phyloP scores from a whole-genome alignment of 73 alveolate genomes.

The Symbiodinium natans region DNA sequence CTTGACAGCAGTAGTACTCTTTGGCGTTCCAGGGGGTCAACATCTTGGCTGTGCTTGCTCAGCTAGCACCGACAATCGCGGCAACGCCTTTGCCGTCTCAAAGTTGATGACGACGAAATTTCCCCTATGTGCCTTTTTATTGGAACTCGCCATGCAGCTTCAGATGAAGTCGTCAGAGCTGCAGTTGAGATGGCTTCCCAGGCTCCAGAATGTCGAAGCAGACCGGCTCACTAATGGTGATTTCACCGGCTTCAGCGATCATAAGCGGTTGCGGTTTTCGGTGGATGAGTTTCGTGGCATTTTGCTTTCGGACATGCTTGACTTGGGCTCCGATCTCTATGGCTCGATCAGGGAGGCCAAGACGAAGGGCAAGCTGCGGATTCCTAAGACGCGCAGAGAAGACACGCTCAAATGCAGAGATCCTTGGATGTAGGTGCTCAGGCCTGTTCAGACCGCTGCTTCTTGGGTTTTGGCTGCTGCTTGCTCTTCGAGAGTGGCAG shows the following conservation, averaged over 20 bases:
- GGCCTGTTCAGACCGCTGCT: too few relatives aligned
- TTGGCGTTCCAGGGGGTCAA: background rate
- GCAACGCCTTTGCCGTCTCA: background rate
- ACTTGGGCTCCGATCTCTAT: background rate
- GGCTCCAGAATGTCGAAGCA: background rate
- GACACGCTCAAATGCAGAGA: too few relatives aligned
- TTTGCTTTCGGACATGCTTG: background rate
- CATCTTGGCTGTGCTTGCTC: background rate
- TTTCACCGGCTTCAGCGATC: background rate
- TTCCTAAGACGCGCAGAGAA: too few relatives aligned
- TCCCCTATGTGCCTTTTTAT: background rate
- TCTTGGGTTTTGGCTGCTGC: too few relatives aligned
- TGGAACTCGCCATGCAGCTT: background rate
- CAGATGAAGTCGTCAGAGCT: background rate
- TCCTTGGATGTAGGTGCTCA: too few relatives aligned
- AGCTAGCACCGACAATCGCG: constrained; percentile 28
- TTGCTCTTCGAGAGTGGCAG: too few relatives aligned
- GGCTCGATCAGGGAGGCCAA: background rate
- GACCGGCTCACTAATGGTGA: constrained; percentile 26
- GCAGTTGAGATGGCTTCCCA: background rate
- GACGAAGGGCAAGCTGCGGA: too few relatives aligned
- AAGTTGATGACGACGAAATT: constrained; percentile 34
- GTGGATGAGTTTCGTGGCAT: too few relatives aligned
- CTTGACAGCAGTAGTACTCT: constrained; percentile 8
- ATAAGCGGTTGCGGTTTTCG: background rate